Evolutionary conservation across 164 flowering plant species (phyloP).

Genomic region (Annona cherimola): DNA sequence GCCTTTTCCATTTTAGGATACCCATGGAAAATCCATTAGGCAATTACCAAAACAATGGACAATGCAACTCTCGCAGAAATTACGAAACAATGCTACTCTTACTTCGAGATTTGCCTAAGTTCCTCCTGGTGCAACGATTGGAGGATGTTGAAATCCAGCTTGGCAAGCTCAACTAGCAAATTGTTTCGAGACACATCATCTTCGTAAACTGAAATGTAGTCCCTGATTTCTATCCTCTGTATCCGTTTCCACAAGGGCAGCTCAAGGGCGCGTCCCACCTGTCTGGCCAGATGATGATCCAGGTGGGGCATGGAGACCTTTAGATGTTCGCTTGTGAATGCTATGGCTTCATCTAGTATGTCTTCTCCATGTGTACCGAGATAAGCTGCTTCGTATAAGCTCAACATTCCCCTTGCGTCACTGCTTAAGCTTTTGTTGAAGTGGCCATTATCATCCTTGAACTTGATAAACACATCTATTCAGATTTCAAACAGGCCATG

Average conservation of each 20-base stretch:
- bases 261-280: constrained; percentile 21
- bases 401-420: constrained; percentile 11
- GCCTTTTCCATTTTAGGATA: no score
- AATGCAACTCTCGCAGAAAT: no score
- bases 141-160: constrained; percentile 28
- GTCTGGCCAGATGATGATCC: constrained; percentile 11
- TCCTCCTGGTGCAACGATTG: constrained; percentile 37
- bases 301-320: constrained; percentile 12
- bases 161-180: constrained; percentile 28
- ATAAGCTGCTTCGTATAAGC: constrained; percentile 20
- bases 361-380: constrained; percentile 37
- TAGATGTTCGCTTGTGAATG: constrained; percentile 25
- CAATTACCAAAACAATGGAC: not conserved
- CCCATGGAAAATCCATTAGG: not conserved
- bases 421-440: constrained; percentile 12
- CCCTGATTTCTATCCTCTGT: constrained; percentile 26
- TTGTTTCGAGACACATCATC: constrained; percentile 9
- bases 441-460: constrained; percentile 27
- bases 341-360: constrained; percentile 36
- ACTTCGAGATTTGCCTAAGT: constrained; percentile 32
- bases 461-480: constrained; percentile 4
- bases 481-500: not conserved
- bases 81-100: no score
- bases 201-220: constrained; percentile 13
- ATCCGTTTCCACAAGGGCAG: constrained; percentile 41